Evolutionary conservation across 2,329 filamentous ascomycete genomes (phyloP), one percentile per base, ranked within the genome.

Genomic region (Allantophomopsis cytisporea): DNA sequence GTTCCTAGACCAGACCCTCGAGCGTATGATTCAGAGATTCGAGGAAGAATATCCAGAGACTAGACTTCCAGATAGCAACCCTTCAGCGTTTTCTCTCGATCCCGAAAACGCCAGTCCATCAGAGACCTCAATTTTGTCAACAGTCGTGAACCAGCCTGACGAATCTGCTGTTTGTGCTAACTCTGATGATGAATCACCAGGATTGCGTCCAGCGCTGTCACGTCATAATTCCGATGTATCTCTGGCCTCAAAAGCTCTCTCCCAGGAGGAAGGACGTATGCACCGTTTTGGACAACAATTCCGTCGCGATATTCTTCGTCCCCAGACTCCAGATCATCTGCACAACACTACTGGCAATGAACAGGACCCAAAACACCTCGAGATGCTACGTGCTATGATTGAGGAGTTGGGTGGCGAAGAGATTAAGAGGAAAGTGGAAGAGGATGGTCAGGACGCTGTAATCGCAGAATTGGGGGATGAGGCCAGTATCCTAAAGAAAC

Each of bases 41-140:
- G 91, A 96, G 58, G 83, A 94, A 55, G 89, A 96, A 59, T 96
- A 87, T 52, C 91, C 91, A 0, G 89, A 96, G 54, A 93, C 84
- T 1, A 77, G 85, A 30, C 45, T 57, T 21, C 50, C 46, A 11
- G 31, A 43, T 18, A 21, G 40, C 6, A 43, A 40, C 20, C 41
- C 39, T 17, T 45, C 48, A 33, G 42, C 49, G 40, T 45, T 49
- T 33, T 37, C 45, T 31, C 42, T 35, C 6, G 45, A 46, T 20
- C 30, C 39, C 20, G 31, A 28, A 12, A 43, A 36, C 31, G 43
- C 31, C 14, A 51, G 44, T 43, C 50, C 50, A 40, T 47, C 44
- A 30, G 69, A 72, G 43, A 59, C 53, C 7, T 5, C 43, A 14
- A 43, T 48, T n/a, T 28, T 46, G 3, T 36, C 41, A 15, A 31